phyloP scores from a whole-genome alignment of 352 stramenopile species.

The Pythium oligandrum region DNA sequence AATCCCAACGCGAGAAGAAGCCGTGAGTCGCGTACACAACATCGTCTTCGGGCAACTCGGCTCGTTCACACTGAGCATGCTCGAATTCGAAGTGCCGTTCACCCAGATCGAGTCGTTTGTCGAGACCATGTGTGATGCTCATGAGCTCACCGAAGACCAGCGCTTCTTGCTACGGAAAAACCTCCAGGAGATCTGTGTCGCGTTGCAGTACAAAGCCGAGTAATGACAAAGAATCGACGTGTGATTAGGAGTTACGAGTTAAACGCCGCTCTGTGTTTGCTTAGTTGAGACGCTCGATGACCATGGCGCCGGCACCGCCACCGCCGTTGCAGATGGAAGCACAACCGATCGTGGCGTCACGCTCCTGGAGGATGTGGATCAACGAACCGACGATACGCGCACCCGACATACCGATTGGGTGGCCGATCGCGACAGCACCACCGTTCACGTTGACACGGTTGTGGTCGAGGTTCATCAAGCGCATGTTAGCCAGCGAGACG shows the following conservation, averaged over 20 bases:
- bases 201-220: slow-evolving; percentile 15
- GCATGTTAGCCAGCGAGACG: slow-evolving; percentile 94
- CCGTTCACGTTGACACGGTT: slow-evolving; percentile 96
- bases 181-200: slow-evolving; percentile 66
- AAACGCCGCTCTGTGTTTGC: too few relatives aligned
- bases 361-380: slow-evolving; percentile 92
- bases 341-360: slow-evolving; percentile 93
- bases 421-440: slow-evolving; percentile 85
- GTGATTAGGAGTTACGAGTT: too few relatives aligned
- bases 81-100: slow-evolving; percentile 80
- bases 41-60: slow-evolving; percentile 85
- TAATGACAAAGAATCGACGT: neutral
- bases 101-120: slow-evolving; percentile 81
- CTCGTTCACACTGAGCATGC: slow-evolving; percentile 86
- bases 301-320: slow-evolving; percentile 93
- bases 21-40: slow-evolving; percentile 80
- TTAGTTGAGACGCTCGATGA: slow-evolving; percentile 91
- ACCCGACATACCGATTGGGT: slow-evolving; percentile 86
- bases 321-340: slow-evolving; percentile 98
- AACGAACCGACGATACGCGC: slow-evolving; percentile 94
- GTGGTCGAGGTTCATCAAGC: slow-evolving; percentile 91
- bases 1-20: slow-evolving; percentile 67
- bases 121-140: slow-evolving; percentile 84
- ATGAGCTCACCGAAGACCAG: slow-evolving; percentile 84
- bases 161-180: slow-evolving; percentile 79